Conservation (phyloP, 306 rosid species). For the Dryas alaskensis region DNA sequence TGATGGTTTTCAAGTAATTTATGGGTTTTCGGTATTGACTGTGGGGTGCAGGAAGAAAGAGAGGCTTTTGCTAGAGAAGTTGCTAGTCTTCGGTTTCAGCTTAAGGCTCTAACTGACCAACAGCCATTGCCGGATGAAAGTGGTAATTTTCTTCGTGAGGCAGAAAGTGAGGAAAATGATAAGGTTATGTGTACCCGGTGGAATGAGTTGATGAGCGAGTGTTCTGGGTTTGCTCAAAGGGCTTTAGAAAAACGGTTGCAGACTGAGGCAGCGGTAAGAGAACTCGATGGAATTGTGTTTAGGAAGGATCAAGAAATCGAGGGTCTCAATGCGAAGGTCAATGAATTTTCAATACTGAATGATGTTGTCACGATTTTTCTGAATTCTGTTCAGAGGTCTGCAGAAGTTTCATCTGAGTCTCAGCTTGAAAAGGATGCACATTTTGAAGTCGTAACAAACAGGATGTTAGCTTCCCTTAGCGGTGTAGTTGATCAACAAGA, state of each 20-base stretch:
- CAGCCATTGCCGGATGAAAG: slow-evolving; percentile 17
- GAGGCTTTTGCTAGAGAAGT: slow-evolving; percentile 46
- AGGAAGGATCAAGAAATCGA: slow-evolving; percentile 70
- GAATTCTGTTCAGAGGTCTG: slow-evolving; percentile 31
- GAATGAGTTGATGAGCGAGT: slow-evolving; percentile 54
- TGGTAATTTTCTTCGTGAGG: slow-evolving; percentile 22
- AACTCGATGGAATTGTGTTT: slow-evolving; percentile 42
- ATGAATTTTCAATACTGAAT: slow-evolving; percentile 39
- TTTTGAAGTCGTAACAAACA: slow-evolving; percentile 45
- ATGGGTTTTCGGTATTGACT: background rate
- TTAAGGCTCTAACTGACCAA: slow-evolving; percentile 47
- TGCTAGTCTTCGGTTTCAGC: slow-evolving; percentile 46
- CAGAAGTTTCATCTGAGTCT: slow-evolving; percentile 33
- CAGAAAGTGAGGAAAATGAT: slow-evolving; percentile 30
- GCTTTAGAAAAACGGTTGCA: slow-evolving; percentile 45
- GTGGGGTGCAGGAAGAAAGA: slow-evolving; percentile 55
- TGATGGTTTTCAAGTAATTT: background rate
- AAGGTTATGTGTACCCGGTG: slow-evolving; percentile 25
- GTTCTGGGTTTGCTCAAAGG: slow-evolving; percentile 43
- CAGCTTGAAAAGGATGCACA: slow-evolving; percentile 44
- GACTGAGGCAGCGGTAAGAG: slow-evolving; percentile 37
- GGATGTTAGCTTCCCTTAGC: slow-evolving; percentile 52
- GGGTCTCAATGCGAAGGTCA: slow-evolving; percentile 54
- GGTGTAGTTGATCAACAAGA: slow-evolving; percentile 50
- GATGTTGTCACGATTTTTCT: slow-evolving; percentile 25